Evolutionary conservation across 75 land plant genomes (phyloP), one percentile per base, ranked within the genome.

Genomic region (Picea sitchensis): DNA sequence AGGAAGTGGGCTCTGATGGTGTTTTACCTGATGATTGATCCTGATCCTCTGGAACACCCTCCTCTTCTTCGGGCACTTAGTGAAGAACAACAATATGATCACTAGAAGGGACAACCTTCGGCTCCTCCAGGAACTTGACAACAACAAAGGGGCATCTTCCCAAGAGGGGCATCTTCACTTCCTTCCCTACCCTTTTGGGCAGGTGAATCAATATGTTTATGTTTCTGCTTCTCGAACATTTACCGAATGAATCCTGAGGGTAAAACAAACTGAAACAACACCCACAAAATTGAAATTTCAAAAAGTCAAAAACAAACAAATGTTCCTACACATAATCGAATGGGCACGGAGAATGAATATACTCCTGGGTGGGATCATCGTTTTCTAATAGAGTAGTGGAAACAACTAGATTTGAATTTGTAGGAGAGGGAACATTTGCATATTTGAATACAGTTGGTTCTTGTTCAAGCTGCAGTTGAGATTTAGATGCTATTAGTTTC

Each of bases 91-190:
- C 60, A 59, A 59, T 59, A 11, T 59, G 60, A 14, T 13, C 18
- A 13, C 13, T 0, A 4, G 60, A 13, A 17, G 60, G 60, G 15
- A 8, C 84, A 12, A 36, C 83, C n/a, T 82, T 87, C 69, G 78
- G 77, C 5, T 91, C 93, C 34, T 93, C 95, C 2, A 93, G 85
- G 41, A 47, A 87, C 31, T 93, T 67, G n/a, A 93, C 95, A 1
- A 93, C 95, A 13, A 93, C 91, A 0, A 93, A 91, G n/a, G 95
- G 95, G 77, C 95, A 93, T 26, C 26, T 26, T 26, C 26, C 26
- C 26, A 26, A 26, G 26, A 26, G 26, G 26, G 26, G 26, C 26
- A 26, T 26, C 26, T 26, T 26, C 26, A 26, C 26, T 26, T 26
- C 26, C 26, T 26, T 26, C 26, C 26, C 26, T 26, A 26, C 26